These are phyloP conservation scores for Lipomyces spencermartinsiae DNA, from an alignment of 805 yeast genomes.

Conservation along the genomic window DNA sequence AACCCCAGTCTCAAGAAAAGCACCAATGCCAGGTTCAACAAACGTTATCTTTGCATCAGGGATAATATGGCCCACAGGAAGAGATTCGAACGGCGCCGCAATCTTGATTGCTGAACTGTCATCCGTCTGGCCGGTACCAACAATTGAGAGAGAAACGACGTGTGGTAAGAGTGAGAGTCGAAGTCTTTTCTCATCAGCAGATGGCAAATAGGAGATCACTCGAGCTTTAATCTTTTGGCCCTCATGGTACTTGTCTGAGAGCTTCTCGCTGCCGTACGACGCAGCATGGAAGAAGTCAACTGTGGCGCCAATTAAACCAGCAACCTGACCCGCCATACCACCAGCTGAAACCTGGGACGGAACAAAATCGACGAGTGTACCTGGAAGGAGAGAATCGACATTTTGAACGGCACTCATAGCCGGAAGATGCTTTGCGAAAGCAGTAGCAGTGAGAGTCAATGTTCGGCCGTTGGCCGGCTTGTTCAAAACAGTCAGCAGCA, in stretches of 20 bases:
- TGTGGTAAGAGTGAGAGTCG: constrained; percentile 69
- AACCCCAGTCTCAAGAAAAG: constrained; percentile 55
- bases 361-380: constrained; percentile 76
- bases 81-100: constrained; percentile 59
- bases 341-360: constrained; percentile 62
- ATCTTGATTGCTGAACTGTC: constrained; percentile 1
- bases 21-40: constrained; percentile 52
- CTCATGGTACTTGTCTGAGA: constrained; percentile 67
- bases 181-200: constrained; percentile 54
- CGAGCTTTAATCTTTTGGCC: constrained; percentile 55
- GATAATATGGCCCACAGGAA: constrained; percentile 75
- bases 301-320: constrained; percentile 67
- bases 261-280: constrained; percentile 51
- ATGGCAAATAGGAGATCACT: constrained; percentile 27
- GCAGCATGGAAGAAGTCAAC: constrained; percentile 71
- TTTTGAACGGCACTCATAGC: constrained; percentile 56
- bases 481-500: constrained; percentile 65
- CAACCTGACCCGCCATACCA: constrained; percentile 76
- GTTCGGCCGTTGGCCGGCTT: constrained; percentile 58
- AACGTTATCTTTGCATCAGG: constrained; percentile 64
- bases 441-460: constrained; percentile 59
- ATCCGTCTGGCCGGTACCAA: constrained; percentile 14
- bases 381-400: constrained; percentile 80
- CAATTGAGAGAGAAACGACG: constrained; percentile 49
- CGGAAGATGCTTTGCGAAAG: constrained; percentile 59